Base-by-base conservation (phyloP, 805 yeast species). In the Lachancea sp. region DNA sequence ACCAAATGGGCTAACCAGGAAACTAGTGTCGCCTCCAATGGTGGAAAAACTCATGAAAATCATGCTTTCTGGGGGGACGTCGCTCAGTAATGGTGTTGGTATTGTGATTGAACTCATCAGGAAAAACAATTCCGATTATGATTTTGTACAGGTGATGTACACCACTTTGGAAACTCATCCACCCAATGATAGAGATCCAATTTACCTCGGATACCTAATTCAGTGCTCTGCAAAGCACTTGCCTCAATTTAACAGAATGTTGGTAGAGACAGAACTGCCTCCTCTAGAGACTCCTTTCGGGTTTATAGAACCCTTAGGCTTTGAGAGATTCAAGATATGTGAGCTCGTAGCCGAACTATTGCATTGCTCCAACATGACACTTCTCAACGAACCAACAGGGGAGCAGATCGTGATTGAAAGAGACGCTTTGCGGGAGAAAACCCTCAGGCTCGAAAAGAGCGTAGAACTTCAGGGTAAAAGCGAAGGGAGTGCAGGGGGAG, bases 71-170 rank as follows among this genome's bases (percentile, higher is more conserved):
- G 87, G 88, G 45, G 95, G 95, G 38, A 82, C 90, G 29, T 95
- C 96, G 1, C 73, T 93, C 52, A 84, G 93, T 31, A 91, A 90
- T 55, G 95, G 96, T 57, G 99, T 93, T 27, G 95, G 97, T 5
- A 88, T 93, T 20, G 79, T 93, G 29, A 91, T 93, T 54, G 99
- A 93, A 66, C 77, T 93, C 35, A 93, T 93, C 47, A 77, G 99
- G 58, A 93, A 93, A 62, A 93, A 93, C 62, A 93, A 93, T 60
- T 87, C 96, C 0, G 99, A 93, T 63, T 93, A 93, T 65, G 99
- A 93, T 66, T 74, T 79, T 39, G 84, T 86, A 39, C 95, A 95
- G 47, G 95, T 95, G 18, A 69, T 85, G 55, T 82, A 81, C 63
- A 82, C 86, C 36, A 81, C 95, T 1, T 64, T 85, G 50, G 95